A percentile compares a stretch with the other conserved stretches of the same genome.
These are phyloP conservation scores for Ramalina peruviana DNA, from an alignment of 495 filamentous ascomycete species.

Conservation along the genomic window DNA sequence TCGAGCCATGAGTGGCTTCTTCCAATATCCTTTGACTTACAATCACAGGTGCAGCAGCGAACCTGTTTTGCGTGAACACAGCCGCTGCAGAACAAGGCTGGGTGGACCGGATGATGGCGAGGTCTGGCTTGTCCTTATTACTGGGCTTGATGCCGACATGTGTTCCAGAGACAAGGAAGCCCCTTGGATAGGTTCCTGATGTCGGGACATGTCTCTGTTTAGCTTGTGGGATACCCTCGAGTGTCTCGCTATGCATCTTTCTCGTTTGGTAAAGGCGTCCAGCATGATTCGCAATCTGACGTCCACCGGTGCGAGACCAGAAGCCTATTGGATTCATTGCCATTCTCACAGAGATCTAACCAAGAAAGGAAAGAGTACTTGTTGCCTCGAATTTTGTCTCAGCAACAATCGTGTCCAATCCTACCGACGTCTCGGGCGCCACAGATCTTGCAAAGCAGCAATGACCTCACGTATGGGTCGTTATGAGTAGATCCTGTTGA, in stretches of 20 bases:
- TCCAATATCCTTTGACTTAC: slow-evolving; percentile 60
- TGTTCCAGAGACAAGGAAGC: slow-evolving; percentile 75
- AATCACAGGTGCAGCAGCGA: slow-evolving; percentile 89
- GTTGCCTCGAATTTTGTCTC: too few relatives aligned
- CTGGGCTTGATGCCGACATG: slow-evolving; percentile 88
- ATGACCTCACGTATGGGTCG: too few relatives aligned
- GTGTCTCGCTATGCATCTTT: slow-evolving; percentile 6
- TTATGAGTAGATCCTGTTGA: too few relatives aligned
- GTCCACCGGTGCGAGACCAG: too few relatives aligned
- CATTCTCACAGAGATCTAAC: too few relatives aligned
- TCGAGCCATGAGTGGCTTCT: slow-evolving; percentile 48
- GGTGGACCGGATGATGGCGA: slow-evolving; percentile 79
- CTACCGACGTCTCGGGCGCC: too few relatives aligned
- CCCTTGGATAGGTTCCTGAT: slow-evolving; percentile 72
- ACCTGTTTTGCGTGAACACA: slow-evolving; percentile 96
- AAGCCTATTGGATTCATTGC: too few relatives aligned
- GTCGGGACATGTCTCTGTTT: slow-evolving; percentile 84
- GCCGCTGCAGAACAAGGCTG: slow-evolving; percentile 82
- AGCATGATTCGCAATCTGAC: too few relatives aligned
- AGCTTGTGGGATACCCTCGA: slow-evolving; percentile 47
- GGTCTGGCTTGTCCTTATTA: slow-evolving; percentile 78
- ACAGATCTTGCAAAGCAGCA: too few relatives aligned
- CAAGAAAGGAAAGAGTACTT: too few relatives aligned
- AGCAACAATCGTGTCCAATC: too few relatives aligned
- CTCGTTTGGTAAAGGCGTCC: not conserved